Evolutionary conservation across 805 yeast genomes (phyloP).

Genomic region (Aciculoconidium aculeatum): DNA sequence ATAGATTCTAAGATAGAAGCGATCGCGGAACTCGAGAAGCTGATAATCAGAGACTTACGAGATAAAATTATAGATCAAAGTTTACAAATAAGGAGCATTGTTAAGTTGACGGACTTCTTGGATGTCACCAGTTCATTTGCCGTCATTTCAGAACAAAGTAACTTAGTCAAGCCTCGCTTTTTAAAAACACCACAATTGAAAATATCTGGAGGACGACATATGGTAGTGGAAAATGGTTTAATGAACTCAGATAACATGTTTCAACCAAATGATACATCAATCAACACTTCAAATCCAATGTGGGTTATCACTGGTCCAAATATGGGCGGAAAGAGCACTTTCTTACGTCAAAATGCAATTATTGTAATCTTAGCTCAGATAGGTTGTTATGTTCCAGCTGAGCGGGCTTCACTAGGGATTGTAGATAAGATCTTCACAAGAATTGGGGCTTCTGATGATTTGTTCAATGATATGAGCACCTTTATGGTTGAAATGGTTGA

Average conservation of each 20-base stretch:
- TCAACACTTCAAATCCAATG: conserved; percentile 16
- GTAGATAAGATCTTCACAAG: conserved; percentile 45
- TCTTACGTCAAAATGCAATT: conserved; percentile 43
- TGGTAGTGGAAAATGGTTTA: conserved; percentile 78
- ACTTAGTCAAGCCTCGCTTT: conserved; percentile 61
- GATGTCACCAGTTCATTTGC: conserved; percentile 77
- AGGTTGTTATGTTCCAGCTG: conserved; percentile 52
- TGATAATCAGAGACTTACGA: conserved; percentile 46
- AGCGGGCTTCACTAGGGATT: conserved; percentile 38
- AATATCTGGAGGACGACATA: conserved; percentile 68
- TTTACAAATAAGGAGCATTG: conserved; percentile 42
- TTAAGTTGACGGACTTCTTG: conserved; percentile 53
- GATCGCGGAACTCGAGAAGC: conserved; percentile 52
- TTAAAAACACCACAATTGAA: conserved; percentile 42
- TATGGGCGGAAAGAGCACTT: conserved; percentile 55
- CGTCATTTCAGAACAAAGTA: conserved; percentile 58
- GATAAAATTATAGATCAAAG: conserved; percentile 39
- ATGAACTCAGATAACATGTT: conserved; percentile 43
- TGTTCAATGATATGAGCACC: conserved; percentile 34
- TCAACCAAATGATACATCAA: conserved; percentile 33
- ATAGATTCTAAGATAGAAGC: conserved; percentile 40
- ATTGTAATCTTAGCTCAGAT: conserved; percentile 46
- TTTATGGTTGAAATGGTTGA: conserved; percentile 47
- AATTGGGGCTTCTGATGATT: conserved; percentile 32
- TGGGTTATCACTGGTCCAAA: conserved; percentile 29